Percentiles rank a stretch among this genome's conserved stretches.
Conservation (phyloP, 495 filamentous ascomycete genomes). For the Tuber aestivum region DNA sequence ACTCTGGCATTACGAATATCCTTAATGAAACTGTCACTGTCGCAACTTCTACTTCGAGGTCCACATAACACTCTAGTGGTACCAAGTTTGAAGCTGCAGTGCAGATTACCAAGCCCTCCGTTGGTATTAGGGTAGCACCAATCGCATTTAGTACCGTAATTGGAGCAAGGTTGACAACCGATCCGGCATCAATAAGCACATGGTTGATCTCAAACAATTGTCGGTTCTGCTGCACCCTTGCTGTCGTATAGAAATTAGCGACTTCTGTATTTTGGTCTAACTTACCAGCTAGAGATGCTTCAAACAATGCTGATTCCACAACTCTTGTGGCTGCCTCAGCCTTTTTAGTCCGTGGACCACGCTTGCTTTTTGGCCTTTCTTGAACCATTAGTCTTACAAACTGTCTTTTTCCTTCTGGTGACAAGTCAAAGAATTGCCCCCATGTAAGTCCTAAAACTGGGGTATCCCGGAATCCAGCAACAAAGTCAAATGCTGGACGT, state of each 20-base stretch:
- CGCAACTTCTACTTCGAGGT: not conserved
- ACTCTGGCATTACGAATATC: constrained; percentile 1
- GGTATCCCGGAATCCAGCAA: not conserved
- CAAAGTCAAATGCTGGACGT: not conserved
- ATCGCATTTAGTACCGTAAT: too few species aligned
- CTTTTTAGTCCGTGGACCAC: too few species aligned
- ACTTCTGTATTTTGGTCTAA: not conserved
- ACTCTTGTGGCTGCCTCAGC: not conserved
- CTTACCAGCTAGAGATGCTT: not conserved
- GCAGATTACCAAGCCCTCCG: constrained; percentile 6
- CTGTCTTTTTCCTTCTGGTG: not conserved
- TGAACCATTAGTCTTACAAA: not conserved
- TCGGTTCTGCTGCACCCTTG: too few species aligned
- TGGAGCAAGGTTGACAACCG: too few species aligned
- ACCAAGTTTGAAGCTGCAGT: not conserved
- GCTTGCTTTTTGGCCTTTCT: not conserved
- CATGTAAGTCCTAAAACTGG: not conserved
- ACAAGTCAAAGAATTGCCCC: not conserved
- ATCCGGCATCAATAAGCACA: not conserved
- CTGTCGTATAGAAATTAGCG: not conserved
- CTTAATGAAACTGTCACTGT: too few species aligned
- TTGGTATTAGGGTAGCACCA: too few species aligned
- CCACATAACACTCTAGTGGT: not conserved
- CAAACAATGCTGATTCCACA: not conserved
- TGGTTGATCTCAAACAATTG: too few species aligned